Percentiles rank a stretch among this genome's conserved stretches.
Evolutionary conservation across 768 basidiomycete species (phyloP).

Genomic region (Antrodiella citrinella): DNA sequence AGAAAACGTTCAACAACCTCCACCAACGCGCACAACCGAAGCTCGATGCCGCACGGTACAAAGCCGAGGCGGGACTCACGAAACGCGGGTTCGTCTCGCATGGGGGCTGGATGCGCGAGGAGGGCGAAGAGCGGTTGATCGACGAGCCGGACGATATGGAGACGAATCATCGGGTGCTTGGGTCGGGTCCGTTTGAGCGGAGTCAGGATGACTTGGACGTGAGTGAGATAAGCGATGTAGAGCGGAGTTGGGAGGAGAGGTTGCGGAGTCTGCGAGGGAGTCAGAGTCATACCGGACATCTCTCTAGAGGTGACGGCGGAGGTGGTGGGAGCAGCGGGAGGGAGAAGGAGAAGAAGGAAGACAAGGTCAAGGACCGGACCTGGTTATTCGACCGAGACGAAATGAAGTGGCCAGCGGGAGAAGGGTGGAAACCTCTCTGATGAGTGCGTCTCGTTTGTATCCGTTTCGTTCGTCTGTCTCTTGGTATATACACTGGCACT

Average conservation of each 20-base stretch:
- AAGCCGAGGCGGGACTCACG: conserved; percentile 63
- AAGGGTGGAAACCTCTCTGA: conserved; percentile 40
- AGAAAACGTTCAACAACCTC: conserved; percentile 34
- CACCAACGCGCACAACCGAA: conserved; percentile 39
- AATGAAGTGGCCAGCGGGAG: conserved; percentile 53
- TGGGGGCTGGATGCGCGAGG: conserved; percentile 23
- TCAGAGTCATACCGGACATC: neutral
- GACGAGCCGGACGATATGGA: conserved; percentile 25
- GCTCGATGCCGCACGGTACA: conserved; percentile 57
- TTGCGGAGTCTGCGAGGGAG: conserved; percentile 1
- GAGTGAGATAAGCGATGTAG: conserved; percentile 9
- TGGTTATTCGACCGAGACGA: conserved; percentile 35
- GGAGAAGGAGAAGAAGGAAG: neutral
- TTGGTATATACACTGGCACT: too few species aligned
- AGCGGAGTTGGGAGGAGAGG: conserved; percentile 10
- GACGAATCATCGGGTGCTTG: conserved; percentile 14
- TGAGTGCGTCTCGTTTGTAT: too few species aligned
- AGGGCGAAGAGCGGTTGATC: conserved; percentile 32
- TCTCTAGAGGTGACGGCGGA: neutral
- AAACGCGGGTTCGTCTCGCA: conserved; percentile 48
- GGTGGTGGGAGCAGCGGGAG: neutral
- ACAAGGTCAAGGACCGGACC: neutral
- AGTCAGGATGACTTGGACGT: conserved; percentile 10
- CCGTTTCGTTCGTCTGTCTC: too few species aligned
- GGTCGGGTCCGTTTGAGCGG: conserved; percentile 12